phyloP scores from a whole-genome alignment of 495 filamentous ascomycete genomes.

The Trichoderma parareesei region DNA sequence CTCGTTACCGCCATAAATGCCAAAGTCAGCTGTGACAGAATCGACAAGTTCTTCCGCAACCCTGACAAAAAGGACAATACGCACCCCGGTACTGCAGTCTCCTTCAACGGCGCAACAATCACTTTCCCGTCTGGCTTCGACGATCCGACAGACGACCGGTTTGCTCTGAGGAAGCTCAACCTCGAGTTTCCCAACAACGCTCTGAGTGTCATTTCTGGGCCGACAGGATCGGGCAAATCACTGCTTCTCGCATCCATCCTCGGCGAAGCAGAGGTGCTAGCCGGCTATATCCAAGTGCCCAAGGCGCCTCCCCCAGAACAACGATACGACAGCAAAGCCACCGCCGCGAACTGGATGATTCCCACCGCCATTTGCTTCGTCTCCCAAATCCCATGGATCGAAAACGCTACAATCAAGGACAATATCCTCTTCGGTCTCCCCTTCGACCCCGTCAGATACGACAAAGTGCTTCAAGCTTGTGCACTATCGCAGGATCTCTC shows the following conservation, averaged over 20 bases:
- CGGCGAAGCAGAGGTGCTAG: conserved; percentile 45
- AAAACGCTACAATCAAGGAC: conserved; percentile 43
- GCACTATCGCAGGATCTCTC: conserved; percentile 56
- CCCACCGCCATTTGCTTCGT: conserved; percentile 55
- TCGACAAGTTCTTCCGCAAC: conserved; percentile 49
- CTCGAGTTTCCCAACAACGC: conserved; percentile 49
- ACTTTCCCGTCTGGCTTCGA: conserved; percentile 50
- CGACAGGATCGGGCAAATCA: conserved; percentile 52
- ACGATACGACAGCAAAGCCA: conserved; percentile 36
- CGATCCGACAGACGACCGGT: conserved; percentile 32
- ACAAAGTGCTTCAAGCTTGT: conserved; percentile 53
- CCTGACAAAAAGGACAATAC: conserved; percentile 46
- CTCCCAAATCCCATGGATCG: conserved; percentile 50
- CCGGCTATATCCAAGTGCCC: conserved; percentile 37
- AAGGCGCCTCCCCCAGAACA: conserved; percentile 21
- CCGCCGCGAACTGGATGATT: conserved; percentile 51
- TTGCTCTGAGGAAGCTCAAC: conserved; percentile 45
- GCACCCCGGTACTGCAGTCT: conserved; percentile 37
- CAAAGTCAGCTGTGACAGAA: conserved; percentile 48
- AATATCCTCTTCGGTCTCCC: conserved; percentile 52
- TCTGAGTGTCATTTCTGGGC: conserved; percentile 51
- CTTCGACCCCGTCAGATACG: conserved; percentile 37
- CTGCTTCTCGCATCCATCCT: conserved; percentile 48
- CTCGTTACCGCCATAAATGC: conserved; percentile 50
- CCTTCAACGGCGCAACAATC: conserved; percentile 49